Base-by-base conservation (phyloP, 495 filamentous ascomycete genomes). In the Aspergillus steynii region DNA sequence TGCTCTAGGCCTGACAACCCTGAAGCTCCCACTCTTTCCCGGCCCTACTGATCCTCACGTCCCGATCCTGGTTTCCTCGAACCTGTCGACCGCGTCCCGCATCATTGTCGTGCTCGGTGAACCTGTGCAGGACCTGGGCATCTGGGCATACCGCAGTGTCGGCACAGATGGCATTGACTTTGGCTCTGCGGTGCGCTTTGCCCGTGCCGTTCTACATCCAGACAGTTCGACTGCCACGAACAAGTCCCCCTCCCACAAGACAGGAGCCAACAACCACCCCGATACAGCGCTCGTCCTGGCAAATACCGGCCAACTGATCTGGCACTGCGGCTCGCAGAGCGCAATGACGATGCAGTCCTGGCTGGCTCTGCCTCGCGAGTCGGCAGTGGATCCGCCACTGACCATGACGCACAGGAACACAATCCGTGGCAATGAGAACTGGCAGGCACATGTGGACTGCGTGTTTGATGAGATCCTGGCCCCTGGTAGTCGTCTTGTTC, bases 71-170 rank as follows among this genome's bases (percentile, higher is more conserved):
- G 68, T 85, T 50, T 85, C 86, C 14, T 20, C 70, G 37, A 79
- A 88, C 55, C 68, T 96, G 7, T 61, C 71, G 37, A 68, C 64
- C n/a, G 85, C 82, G 29, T 80, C 81, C 25, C 86, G 90, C 12
- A 75, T 96, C 9, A 74, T 96, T n/a, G 71, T 96, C 56, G 76
- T 95, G 56, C 82, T 96, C 63, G 88, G 89, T 60, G 88, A 94
- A 60, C 68, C 80, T 2, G 62, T 58, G 10, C 89, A 96, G 66
- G 87, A 94, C 55, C 78, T 95, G 3, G 91, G 90, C 3, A 77
- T 93, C 54, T 85, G 91, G 64, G 83, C 91, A 5, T 88, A 89
- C 66, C 88, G 91, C 14, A 76, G 83, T 6, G 69, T 88, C 25
- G 80, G 84, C 57, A 61, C 68, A 0, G 83, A 84, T 3, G 84